Conservation (phyloP, 345 rosid genomes). For the Bretschneidera sinensis region DNA sequence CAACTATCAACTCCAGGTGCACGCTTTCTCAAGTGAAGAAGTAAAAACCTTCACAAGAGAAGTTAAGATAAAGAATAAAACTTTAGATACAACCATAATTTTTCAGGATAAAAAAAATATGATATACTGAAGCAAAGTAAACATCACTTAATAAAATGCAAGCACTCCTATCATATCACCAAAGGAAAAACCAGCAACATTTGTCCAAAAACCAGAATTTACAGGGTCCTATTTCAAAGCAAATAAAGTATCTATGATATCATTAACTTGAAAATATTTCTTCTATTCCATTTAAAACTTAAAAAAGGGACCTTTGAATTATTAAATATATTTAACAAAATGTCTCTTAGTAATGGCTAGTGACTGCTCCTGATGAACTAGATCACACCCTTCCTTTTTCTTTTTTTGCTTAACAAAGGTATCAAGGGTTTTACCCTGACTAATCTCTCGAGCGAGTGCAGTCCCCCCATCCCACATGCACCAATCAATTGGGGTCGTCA, state of each 20-base stretch:
- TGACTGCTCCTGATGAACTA: not conserved
- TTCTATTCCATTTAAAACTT: not conserved
- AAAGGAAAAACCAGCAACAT: not conserved
- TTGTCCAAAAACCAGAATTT: no score
- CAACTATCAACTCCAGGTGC: conserved; percentile 16
- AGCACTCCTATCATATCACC: not conserved
- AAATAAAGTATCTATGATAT: not conserved
- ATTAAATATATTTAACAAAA: not conserved
- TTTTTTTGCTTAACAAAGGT: no score
- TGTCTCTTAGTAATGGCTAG: not conserved
- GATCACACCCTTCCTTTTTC: no score
- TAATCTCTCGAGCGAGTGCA: no score
- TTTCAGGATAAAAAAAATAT: not conserved
- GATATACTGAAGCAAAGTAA: not conserved
- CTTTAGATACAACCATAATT: not conserved
- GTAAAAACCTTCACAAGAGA: conserved; percentile 22
- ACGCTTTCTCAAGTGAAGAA: conserved; percentile 15
- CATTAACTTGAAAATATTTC: not conserved
- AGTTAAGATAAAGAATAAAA: conserved; percentile 4
- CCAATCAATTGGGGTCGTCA: no score
- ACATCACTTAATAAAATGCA: not conserved
- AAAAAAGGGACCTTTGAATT: not conserved
- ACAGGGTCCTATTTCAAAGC: no score
- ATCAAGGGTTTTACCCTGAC: no score
- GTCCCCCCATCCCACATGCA: no score